A percentile compares a stretch with the other conserved stretches of the same genome.
phyloP scores from a whole-genome alignment of 2,329 filamentous ascomycete genomes.

The Blastomyces silverae region DNA sequence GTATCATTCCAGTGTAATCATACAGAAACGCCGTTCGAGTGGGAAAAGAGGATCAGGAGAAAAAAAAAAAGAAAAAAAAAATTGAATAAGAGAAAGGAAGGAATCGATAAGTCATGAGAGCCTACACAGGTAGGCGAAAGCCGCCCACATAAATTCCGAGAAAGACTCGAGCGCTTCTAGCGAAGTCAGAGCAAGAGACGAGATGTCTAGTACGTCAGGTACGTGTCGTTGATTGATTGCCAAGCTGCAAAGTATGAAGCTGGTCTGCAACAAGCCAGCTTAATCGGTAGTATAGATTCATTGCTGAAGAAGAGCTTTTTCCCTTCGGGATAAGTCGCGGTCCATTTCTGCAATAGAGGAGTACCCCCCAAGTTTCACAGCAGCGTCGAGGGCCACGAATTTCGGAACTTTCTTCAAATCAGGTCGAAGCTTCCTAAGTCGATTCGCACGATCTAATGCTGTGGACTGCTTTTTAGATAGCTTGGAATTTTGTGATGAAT shows the following conservation, averaged over 20 bases:
- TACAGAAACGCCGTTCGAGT: slow-evolving; percentile 9
- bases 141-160: background rate
- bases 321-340: slow-evolving; percentile 25
- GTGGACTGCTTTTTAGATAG: slow-evolving; percentile 26
- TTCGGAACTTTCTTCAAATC: slow-evolving; percentile 27
- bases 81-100: background rate
- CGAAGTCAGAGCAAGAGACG: background rate
- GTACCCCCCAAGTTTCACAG: slow-evolving; percentile 31
- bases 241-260: background rate
- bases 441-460: slow-evolving; percentile 29
- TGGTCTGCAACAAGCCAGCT: background rate
- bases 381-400: slow-evolving; percentile 28
- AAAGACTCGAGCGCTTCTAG: background rate
- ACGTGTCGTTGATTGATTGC: background rate
- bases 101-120: background rate
- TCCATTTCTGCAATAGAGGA: slow-evolving; percentile 31
- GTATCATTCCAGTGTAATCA: slow-evolving; percentile 12
- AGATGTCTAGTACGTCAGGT: background rate
- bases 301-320: slow-evolving; percentile 12
- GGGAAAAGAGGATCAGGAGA: background rate
- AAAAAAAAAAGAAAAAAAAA: background rate
- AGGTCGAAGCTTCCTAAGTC: slow-evolving; percentile 29
- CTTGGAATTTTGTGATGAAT: slow-evolving; percentile 23
- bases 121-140: background rate
- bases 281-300: background rate